Evolutionary conservation across 768 basidiomycete genomes (phyloP), one percentile per base, ranked within the genome.

Genomic region (Galerina sulciceps): DNA sequence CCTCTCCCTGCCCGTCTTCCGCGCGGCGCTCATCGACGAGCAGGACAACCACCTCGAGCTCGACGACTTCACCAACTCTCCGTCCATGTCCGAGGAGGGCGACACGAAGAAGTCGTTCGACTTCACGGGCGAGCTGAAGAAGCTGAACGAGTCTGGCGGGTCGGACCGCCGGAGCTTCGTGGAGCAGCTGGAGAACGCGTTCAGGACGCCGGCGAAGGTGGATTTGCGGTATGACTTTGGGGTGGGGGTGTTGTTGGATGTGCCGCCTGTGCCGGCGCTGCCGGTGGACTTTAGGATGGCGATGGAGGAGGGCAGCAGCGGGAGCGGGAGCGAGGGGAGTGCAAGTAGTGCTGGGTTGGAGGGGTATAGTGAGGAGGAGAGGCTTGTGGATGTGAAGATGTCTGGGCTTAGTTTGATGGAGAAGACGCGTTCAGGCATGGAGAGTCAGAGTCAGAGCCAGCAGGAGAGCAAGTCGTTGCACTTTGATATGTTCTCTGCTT

Each of bases 71-170:
- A 76, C 79, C 37, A 75, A 52, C 34, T 59, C 53, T 23, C 46
- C n/a, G n/a, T n/a, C 45, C n/a, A 73, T 20, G 47, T 79, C 79
- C 0, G 86, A 84, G 13, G 86, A 87, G 53, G 26, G 26, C 0
- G 84, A 88, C 61, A 93, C 91, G 0, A 91, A 87, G 75, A 88
- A 83, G 65, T 89, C 87, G 1, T 94, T 93, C 59, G 91, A 94
- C 66, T 94, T 93, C 67, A 94, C 92, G 0, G 89, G 87, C 38
- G 92, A 93, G 69, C 71, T 93, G 52, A 74, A 81, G 70, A 85
- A 76, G 65, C 77, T 93, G 48, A 87, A 88, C 53, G 86, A 90
- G 63, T 87, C 85, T 6, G 88, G 88, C 35, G 89, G 66, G 1
- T 86, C 85, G 1, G 86, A 91, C 66, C 75, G 90, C 10, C 77